Conservation (phyloP, 129 eudicot species). For the Pulicaria dysenterica region DNA sequence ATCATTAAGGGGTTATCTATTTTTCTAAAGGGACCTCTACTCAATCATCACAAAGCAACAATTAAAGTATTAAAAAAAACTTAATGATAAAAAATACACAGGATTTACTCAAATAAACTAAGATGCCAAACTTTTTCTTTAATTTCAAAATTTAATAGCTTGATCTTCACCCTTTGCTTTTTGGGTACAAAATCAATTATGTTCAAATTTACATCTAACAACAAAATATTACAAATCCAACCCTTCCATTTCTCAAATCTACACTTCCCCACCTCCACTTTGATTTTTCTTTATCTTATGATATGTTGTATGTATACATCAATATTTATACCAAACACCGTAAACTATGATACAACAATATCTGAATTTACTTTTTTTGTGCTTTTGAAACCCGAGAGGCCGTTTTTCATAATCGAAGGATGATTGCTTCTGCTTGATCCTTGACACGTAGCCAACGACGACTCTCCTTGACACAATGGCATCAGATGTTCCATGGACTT, state of each 20-base stretch:
- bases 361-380: background rate
- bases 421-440: conserved; percentile 14
- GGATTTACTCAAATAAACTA: conserved; percentile 22
- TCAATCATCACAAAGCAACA: conserved; percentile 32
- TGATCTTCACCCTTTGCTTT: conserved; percentile 45
- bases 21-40: conserved; percentile 25
- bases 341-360: conserved; percentile 45
- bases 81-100: background rate
- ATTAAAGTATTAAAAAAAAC: background rate
- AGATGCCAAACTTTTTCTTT: background rate
- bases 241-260: conserved; percentile 34
- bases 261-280: conserved; percentile 42
- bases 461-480: background rate
- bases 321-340: conserved; percentile 28
- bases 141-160: conserved; percentile 27
- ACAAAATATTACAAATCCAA: conserved; percentile 36
- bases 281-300: conserved; percentile 23
- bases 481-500: conserved; percentile 7
- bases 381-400: background rate
- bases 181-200: conserved; percentile 36
- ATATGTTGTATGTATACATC: conserved; percentile 38
- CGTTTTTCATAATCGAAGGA: background rate
- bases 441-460: background rate
- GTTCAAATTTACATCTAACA: conserved; percentile 38
- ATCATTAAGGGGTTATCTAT: conserved; percentile 42